phyloP scores from a whole-genome alignment of 331 rosid genomes.

The Malus hybrid region DNA sequence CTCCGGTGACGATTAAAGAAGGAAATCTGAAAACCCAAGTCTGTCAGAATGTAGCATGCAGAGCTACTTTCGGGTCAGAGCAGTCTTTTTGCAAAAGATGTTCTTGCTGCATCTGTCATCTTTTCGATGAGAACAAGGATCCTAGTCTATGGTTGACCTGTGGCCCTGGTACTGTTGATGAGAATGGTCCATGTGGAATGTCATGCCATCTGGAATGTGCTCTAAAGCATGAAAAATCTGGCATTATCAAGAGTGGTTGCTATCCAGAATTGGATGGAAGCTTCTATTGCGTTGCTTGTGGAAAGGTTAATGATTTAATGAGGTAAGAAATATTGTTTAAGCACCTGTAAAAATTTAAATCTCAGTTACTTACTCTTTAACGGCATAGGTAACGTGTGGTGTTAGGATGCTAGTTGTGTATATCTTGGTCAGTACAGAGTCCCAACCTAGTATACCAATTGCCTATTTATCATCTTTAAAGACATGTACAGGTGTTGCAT shows the following conservation, averaged over 20 bases:
- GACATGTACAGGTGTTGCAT: not conserved
- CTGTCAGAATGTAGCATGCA: constrained; percentile 75
- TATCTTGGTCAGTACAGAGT: not conserved
- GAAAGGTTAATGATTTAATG: constrained; percentile 71
- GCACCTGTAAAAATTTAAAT: not conserved
- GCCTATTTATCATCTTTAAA: not conserved
- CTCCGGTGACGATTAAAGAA: constrained; percentile 30
- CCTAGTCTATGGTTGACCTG: constrained; percentile 93
- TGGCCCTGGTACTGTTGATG: constrained; percentile 38
- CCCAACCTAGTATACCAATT: not conserved
- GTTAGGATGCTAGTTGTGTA: not conserved
- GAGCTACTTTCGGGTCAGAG: constrained; percentile 51
- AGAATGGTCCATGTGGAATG: constrained; percentile 62
- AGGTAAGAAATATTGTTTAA: constrained; percentile 38
- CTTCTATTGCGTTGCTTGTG: constrained; percentile 68
- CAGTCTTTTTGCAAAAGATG: constrained; percentile 83
- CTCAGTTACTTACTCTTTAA: not conserved
- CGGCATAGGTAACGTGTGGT: not conserved
- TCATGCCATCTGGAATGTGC: constrained; percentile 96
- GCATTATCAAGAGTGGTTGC: constrained; percentile 45
- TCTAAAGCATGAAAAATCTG: constrained; percentile 50
- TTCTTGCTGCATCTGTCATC: constrained; percentile 77
- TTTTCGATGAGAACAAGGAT: constrained; percentile 85
- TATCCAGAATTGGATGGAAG: constrained; percentile 56
- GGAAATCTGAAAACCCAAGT: constrained; percentile 32